phyloP scores from a whole-genome alignment of 768 basidiomycete species.

The Mycena haematopus region DNA sequence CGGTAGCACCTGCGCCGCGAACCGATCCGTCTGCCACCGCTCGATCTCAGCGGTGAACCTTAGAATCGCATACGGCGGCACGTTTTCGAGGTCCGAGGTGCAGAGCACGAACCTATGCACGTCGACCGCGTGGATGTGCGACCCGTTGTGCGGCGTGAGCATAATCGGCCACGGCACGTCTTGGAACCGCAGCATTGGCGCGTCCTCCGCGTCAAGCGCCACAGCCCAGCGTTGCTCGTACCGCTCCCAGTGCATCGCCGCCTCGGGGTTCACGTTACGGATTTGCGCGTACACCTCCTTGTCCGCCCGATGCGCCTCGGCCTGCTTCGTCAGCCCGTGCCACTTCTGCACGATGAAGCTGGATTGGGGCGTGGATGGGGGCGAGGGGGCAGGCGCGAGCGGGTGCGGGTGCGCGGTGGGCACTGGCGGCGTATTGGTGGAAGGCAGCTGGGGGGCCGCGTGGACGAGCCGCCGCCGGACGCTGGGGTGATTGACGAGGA shows the following conservation, averaged over 20 bases:
- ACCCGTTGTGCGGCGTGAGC: neutral
- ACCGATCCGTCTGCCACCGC: slow-evolving; percentile 11
- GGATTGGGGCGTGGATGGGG: neutral
- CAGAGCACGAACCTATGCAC: slow-evolving; percentile 12
- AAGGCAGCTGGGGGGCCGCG: slow-evolving; percentile 1
- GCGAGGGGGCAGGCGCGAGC: neutral
- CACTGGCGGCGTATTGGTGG: neutral
- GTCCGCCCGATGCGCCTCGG: neutral
- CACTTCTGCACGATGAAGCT: slow-evolving; percentile 6
- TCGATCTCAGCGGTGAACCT: neutral
- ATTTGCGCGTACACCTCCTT: neutral
- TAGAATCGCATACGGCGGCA: neutral
- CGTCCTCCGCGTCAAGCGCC: neutral
- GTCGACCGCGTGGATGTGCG: slow-evolving; percentile 13
- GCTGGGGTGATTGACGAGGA: neutral
- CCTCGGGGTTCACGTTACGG: neutral
- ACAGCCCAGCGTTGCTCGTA: slow-evolving; percentile 10
- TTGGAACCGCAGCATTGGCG: slow-evolving; percentile 1
- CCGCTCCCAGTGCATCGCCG: neutral
- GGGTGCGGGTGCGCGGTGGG: neutral
- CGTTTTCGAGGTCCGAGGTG: neutral
- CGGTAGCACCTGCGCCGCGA: slow-evolving; percentile 2
- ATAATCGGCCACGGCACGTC: slow-evolving; percentile 20
- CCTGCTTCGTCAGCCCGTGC: neutral
- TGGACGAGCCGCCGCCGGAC: neutral